Base-by-base conservation (phyloP, 2,329 filamentous ascomycete species). In the Colletotrichum sp. region DNA sequence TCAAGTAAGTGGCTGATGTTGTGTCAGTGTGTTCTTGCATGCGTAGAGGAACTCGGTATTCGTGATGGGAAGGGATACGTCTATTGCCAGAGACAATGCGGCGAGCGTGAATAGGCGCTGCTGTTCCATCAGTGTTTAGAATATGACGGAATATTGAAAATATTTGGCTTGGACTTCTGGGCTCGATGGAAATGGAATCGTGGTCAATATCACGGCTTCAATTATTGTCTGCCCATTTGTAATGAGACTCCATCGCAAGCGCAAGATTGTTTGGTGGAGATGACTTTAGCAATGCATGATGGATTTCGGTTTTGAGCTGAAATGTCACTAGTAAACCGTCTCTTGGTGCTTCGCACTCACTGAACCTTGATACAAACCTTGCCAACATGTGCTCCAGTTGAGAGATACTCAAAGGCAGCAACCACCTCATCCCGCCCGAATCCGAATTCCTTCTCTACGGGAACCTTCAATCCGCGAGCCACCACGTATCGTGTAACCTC, bases 381-480 rank as follows among this genome's bases (percentile, higher is more conserved):
- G 5, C 84, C 84, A 36, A 85, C 81, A 65, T 86, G 85, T 75
- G 78, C 64, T 26, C 80, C 80, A 12, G 21, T 63, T 6, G 73
- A 21, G 28, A 73, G 18, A 34, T 73, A 76, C 6, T 64, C 44
- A 18, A 72, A 64, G n/a, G 55, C 55, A 18, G 62, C 30, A 15
- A 72, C 36, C 13, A 84, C 77, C 7, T 83, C 81, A 3, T 84
- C 82, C 24, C 79, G 76, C 36, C 60, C 77, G 21, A 85, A 84
- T 1, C 72, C 78, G 76, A 85, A 86, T 1, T 79, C 79, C 80
- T 82, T 84, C 21, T 85, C 83, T 9, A 86, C 80, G 0, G 83
- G 84, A 8, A 83, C 39, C 24, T 69, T 62, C 36, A 84, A 73
- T 72, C 39, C 71, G 16, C 80, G 79, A 12, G 63, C 76, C 9